A percentile compares a stretch with the other conserved stretches of the same genome.
phyloP scores from a whole-genome alignment of 345 rosid genomes.

The Jatropha curcas region DNA sequence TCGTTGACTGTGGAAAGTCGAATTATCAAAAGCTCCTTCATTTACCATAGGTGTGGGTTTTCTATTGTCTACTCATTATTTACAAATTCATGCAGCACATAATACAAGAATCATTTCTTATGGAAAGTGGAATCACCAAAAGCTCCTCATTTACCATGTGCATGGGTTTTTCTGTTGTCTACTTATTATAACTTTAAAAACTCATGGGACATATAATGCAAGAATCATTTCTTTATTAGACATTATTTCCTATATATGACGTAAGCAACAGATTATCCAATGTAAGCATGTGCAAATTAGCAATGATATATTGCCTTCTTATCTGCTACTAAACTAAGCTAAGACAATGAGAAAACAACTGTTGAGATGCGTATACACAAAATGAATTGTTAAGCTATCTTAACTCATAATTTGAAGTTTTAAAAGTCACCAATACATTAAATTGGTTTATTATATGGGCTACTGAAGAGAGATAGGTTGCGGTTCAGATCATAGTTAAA shows the following conservation, averaged over 20 bases:
- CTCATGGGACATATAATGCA: background rate
- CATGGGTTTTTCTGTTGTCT: background rate
- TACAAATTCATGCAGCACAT: too few relatives aligned
- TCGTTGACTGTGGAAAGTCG: too few relatives aligned
- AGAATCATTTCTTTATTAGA: background rate
- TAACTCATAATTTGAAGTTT: background rate
- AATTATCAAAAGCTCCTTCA: too few relatives aligned
- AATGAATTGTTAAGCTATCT: background rate
- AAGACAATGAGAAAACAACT: background rate
- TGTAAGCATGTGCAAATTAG: background rate
- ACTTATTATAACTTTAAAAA: background rate
- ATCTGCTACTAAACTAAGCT: background rate
- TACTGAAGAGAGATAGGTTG: background rate
- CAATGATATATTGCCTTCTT: background rate
- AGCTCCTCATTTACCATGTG: background rate
- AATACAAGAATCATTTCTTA: too few relatives aligned
- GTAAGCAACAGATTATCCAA: background rate
- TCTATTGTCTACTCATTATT: too few relatives aligned
- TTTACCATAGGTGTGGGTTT: too few relatives aligned
- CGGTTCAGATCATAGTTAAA: background rate
- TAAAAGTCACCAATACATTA: background rate
- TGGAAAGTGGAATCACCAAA: background rate
- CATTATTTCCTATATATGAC: background rate
- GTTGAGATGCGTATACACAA: background rate
- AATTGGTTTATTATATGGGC: too few relatives aligned